Evolutionary conservation across 345 rosid species (phyloP).

Genomic region (Brassica cretica): DNA sequence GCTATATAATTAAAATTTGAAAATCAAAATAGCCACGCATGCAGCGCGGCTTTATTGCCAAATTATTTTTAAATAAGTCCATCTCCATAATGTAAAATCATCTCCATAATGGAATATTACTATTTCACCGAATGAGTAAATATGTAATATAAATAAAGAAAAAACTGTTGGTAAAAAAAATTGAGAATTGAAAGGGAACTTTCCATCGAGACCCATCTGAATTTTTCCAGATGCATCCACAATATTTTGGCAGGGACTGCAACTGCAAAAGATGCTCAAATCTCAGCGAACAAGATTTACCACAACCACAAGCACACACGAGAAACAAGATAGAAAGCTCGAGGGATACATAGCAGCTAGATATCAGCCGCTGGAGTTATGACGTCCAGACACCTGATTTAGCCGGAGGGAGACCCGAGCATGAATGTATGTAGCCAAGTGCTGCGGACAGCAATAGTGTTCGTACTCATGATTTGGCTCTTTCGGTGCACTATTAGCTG

Average conservation of each 20-base stretch:
- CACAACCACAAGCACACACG: constrained; percentile 22
- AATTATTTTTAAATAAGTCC: too few species aligned
- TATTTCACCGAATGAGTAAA: too few species aligned
- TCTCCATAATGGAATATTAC: too few species aligned
- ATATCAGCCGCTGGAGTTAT: constrained; percentile 33
- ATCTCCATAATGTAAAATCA: too few species aligned
- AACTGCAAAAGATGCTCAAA: constrained; percentile 63
- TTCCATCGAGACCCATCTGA: constrained; percentile 59
- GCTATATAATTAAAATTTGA: too few species aligned
- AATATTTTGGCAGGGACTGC: constrained; percentile 83
- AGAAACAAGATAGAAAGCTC: constrained; percentile 33
- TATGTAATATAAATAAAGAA: too few species aligned
- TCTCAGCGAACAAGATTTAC: constrained; percentile 17
- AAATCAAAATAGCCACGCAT: too few species aligned
- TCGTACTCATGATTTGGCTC: not conserved
- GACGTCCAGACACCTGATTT: constrained; percentile 31
- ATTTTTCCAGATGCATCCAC: constrained; percentile 66
- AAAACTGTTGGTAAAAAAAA: too few species aligned
- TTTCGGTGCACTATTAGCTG: too few species aligned
- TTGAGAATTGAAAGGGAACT: constrained; percentile 74
- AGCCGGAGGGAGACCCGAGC: constrained; percentile 38
- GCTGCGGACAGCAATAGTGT: constrained; percentile 59
- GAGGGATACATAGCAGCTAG: constrained; percentile 22
- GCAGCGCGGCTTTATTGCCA: too few species aligned
- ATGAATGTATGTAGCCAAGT: constrained; percentile 50